Percentiles rank a stretch among this genome's conserved stretches.
phyloP scores from a whole-genome alignment of 768 basidiomycete species.

The Leccinum truebloodii region DNA sequence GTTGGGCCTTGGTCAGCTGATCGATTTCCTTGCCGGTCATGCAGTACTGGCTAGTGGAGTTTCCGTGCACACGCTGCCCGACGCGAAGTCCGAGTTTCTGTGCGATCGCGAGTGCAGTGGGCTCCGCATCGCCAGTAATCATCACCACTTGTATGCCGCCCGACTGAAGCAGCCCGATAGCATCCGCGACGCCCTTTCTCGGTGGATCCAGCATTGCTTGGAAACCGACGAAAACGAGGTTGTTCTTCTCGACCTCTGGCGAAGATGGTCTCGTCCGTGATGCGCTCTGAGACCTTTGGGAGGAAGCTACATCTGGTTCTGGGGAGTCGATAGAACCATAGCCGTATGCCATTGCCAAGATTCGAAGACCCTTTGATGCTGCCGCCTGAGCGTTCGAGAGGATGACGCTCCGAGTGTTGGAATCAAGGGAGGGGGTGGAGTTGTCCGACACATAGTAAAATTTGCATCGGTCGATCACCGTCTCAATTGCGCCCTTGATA shows the following conservation, averaged over 20 bases:
- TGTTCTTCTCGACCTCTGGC: constrained; percentile 42
- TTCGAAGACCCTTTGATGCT: constrained; percentile 76
- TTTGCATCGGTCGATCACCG: constrained; percentile 81
- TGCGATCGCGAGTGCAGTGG: constrained; percentile 89
- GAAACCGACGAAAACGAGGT: constrained; percentile 88
- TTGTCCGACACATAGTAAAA: constrained; percentile 89
- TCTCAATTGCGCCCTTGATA: constrained; percentile 91
- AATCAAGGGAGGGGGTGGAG: constrained; percentile 81
- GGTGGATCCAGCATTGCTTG: constrained; percentile 97
- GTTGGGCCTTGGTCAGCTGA: constrained; percentile 74
- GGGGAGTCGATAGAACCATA: constrained; percentile 56
- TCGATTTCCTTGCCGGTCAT: constrained; percentile 87
- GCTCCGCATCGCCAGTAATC: constrained; percentile 96
- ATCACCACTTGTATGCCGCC: constrained; percentile 97
- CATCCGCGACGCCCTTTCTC: constrained; percentile 88
- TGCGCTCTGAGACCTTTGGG: constrained; percentile 23
- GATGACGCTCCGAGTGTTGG: constrained; percentile 66
- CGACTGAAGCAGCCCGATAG: constrained; percentile 74
- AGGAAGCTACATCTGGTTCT: constrained; percentile 18
- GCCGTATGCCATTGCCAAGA: constrained; percentile 92
- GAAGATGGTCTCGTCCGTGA: constrained; percentile 32
- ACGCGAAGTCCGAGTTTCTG: constrained; percentile 80
- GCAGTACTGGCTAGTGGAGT: constrained; percentile 40
- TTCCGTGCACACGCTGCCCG: constrained; percentile 42
- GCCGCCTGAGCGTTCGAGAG: constrained; percentile 67